phyloP scores from a whole-genome alignment of 169 alveolate genomes.

The Cryptosporidium xiaoi region DNA sequence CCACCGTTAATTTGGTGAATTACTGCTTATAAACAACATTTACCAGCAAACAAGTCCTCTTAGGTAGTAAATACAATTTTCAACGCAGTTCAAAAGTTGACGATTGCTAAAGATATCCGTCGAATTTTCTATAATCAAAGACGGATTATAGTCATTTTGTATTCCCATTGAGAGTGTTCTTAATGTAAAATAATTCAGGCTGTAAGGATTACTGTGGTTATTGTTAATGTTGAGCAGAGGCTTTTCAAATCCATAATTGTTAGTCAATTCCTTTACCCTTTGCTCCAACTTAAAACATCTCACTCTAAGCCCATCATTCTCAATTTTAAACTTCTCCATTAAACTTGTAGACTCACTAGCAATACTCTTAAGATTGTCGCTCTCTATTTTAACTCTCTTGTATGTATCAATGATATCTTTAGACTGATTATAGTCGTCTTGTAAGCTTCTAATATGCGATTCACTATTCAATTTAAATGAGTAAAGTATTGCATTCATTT shows the following conservation, averaged over 20 bases:
- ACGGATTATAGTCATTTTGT: conserved; percentile 23
- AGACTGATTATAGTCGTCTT: conserved; percentile 39
- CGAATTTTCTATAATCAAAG: conserved; percentile 36
- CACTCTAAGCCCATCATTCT: conserved; percentile 60
- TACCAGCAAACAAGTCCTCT: conserved; percentile 9
- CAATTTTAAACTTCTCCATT: conserved; percentile 52
- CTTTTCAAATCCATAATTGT: conserved; percentile 33
- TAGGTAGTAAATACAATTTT: conserved; percentile 1
- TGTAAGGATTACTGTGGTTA: background rate
- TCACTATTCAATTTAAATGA: conserved; percentile 8
- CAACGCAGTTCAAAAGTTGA: conserved; percentile 45
- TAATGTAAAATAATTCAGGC: background rate
- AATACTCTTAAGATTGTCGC: conserved; percentile 29
- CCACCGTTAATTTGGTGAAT: background rate
- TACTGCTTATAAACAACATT: background rate
- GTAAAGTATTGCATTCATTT: background rate
- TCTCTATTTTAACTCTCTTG: conserved; percentile 25
- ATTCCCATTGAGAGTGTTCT: conserved; percentile 47
- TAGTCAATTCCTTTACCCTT: conserved; percentile 65
- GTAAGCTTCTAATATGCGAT: conserved; percentile 7
- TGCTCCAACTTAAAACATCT: conserved; percentile 71
- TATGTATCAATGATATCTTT: conserved; percentile 32
- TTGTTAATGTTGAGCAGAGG: background rate
- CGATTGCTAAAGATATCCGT: conserved; percentile 16
- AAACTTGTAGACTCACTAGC: conserved; percentile 50